These are phyloP conservation scores for Begonia peltatifolia DNA, from an alignment of 306 rosid genomes.

Conservation along the genomic window DNA sequence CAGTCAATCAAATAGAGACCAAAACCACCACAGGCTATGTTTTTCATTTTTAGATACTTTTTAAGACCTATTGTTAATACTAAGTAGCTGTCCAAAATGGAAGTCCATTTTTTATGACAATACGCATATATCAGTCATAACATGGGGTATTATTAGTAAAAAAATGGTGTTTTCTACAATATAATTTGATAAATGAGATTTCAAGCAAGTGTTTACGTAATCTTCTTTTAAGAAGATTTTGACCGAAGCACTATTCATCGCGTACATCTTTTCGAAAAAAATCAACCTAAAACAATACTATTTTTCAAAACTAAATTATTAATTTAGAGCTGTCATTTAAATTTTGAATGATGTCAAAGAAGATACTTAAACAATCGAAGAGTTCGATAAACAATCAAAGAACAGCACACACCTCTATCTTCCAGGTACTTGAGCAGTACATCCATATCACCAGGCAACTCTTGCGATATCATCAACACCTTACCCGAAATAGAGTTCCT, in stretches of 20 bases:
- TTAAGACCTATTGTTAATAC: too few species aligned
- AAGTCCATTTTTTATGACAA: too few species aligned
- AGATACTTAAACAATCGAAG: conserved; percentile 1
- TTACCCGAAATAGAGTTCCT: conserved; percentile 38
- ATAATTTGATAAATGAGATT: too few species aligned
- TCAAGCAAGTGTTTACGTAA: too few species aligned
- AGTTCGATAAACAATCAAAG: conserved; percentile 2
- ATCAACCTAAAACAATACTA: not conserved
- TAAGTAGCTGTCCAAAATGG: too few species aligned
- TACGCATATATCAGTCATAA: too few species aligned
- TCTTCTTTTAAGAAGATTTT: not conserved
- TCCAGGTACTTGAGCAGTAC: conserved; percentile 58
- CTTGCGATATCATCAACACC: conserved; percentile 25
- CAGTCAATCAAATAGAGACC: not conserved
- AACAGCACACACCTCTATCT: conserved; percentile 49
- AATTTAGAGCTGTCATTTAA: not conserved
- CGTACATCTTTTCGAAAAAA: not conserved
- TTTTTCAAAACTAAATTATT: not conserved
- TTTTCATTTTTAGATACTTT: too few species aligned
- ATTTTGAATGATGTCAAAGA: conserved; percentile 5
- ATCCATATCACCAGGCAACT: conserved; percentile 42
- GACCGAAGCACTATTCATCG: not conserved
- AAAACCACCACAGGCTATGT: not conserved
- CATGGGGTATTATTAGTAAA: too few species aligned
- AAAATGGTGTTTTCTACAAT: too few species aligned